Evolutionary conservation across 164 flowering plant species (phyloP), one percentile per base, ranked within the genome.

Genomic region (Akebia trifoliata): DNA sequence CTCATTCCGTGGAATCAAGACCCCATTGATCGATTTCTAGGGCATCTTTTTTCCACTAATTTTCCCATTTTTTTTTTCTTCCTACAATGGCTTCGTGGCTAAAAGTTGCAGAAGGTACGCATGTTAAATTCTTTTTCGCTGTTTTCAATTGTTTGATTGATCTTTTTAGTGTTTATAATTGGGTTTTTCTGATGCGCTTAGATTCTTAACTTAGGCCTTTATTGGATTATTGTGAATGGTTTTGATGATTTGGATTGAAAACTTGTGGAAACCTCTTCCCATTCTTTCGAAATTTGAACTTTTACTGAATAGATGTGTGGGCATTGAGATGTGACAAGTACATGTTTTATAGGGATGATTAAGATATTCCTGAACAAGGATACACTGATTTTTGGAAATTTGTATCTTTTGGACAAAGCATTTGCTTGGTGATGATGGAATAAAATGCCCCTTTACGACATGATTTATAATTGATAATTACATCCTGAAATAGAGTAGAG

Each of bases 91-190:
- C 84, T 39, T 76, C 84, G 32, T 88, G 92, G 96, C 83, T 88
- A 77, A 85, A 82, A 77, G 92, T 78, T 47, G 96, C 96, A 10
- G 96, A 88, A 88, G 96, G 96, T 85, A 22, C 22, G 61, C 24
- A 53, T 72, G 53, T 57, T 34, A 24, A 50, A 14, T 38, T 64
- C 18, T 36, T 15, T 30, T 26, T 36, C 22, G 10, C n/a, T 31
- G 50, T 21, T 54, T 17, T 54, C 34, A 10, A 12, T n/a, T 9
- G 10, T 24, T 30, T 15, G 29, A 43, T 40, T 8, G 43, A 24
- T n/a, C n/a, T n/a, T n/a, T n/a, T n/a, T n/a, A n/a, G n/a, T n/a
- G n/a, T n/a, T n/a, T n/a, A n/a, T n/a, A n/a, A n/a, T n/a, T n/a
- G n/a, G n/a, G n/a, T n/a, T n/a, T 24, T 53, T 31, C 3, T 29